Evolutionary conservation across 1,139 yeast genomes (phyloP), one percentile per base, ranked within the genome.

Genomic region (Suhomyces yuchorum): DNA sequence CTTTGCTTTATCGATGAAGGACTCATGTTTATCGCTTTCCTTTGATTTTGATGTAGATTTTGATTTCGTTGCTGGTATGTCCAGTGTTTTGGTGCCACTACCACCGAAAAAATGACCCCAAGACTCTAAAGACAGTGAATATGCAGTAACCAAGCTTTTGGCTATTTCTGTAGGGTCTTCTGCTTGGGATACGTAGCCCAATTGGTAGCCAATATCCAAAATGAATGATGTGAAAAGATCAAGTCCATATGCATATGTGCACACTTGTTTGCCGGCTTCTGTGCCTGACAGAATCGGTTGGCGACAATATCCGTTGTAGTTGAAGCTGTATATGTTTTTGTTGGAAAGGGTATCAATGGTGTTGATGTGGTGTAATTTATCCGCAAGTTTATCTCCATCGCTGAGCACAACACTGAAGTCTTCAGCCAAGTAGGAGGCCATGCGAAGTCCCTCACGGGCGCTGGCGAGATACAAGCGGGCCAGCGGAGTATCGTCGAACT

Each of bases 401-500:
- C 50, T 51, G 62, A 62, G 40, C 67, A 34, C 34, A 14, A 65
- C 59, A 42, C 71, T 71, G 42, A 82, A 71, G 56, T 83, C 87
- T 38, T 75, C 71, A 0, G 86, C 84, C 48, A 83, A 64, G 55
- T 77, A 81, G 0, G 87, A 77, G 11, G 82, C 60, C 53, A 82
- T 69, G 52, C 73, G 74, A 43, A 82, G 63, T 15, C 81, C 78
- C 50, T 80, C 84, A 47, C 76, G 68, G 9, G 80, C 69, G 3
- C 76, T 69, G 4, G 63, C 58, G 17, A 51, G 48, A n/a, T 48
- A 67, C 17, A 66, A 60, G 42, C 62, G 58, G 4, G 78, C 71
- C 20, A 66, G 62, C 1, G 65, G 58, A 1, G 79, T 66, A 40
- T 67, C 65, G 8, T 65, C 60, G 42, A 77, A 61, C 37, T 70